Evolutionary conservation across 371 early-diverging fungal species (phyloP).

Genomic region (Mucor sp.): DNA sequence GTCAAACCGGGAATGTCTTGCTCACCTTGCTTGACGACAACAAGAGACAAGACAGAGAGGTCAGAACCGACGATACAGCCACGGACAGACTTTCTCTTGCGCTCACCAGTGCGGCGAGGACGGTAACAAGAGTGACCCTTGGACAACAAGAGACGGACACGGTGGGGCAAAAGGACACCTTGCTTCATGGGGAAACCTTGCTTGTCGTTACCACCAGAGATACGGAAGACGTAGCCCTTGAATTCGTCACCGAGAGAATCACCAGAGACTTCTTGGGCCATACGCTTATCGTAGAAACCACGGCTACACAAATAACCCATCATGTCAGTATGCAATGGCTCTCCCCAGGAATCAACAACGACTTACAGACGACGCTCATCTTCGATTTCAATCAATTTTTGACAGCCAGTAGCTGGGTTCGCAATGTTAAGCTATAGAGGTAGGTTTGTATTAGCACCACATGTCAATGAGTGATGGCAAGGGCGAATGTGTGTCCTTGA

Average conservation of each 20-base stretch:
- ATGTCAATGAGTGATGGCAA: neutral
- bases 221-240: conserved; percentile 98
- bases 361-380: conserved; percentile 95
- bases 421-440: conserved; percentile 93
- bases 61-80: conserved; percentile 99
- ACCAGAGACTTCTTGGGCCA: conserved; percentile 96
- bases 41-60: conserved; percentile 92
- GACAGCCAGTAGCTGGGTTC: conserved; percentile 98
- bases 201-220: conserved; percentile 99
- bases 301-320: conserved; percentile 81
- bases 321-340: neutral
- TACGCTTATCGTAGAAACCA: conserved; percentile 97
- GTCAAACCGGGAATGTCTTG: conserved; percentile 90
- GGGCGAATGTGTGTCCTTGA: neutral
- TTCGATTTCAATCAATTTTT: conserved; percentile 98
- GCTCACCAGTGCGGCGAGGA: conserved; percentile 97
- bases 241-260: conserved; percentile 98
- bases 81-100: conserved; percentile 99
- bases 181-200: conserved; percentile 99
- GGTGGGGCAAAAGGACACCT: conserved; percentile 92
- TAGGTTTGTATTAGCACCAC: neutral
- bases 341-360: neutral
- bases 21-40: conserved; percentile 97
- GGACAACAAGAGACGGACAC: conserved; percentile 90
- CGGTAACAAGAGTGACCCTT: conserved; percentile 99